These are phyloP conservation scores for Leishmania mexicana DNA, from an alignment of 208 protist species.

Conservation along the genomic window DNA sequence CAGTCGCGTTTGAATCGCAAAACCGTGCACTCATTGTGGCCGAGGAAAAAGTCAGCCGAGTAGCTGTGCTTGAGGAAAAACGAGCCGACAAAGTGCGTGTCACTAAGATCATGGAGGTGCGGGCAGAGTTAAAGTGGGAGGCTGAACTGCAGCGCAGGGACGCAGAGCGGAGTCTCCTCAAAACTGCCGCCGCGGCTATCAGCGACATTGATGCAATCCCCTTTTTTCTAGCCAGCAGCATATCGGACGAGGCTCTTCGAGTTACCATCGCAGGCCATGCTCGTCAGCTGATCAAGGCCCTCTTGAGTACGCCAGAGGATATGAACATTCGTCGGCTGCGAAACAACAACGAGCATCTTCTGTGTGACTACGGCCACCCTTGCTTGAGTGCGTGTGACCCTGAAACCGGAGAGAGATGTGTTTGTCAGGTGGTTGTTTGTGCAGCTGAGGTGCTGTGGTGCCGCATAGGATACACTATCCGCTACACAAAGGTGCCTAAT, in stretches of 20 bases:
- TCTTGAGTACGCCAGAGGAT: conserved; percentile 77
- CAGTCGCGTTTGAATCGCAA: conserved; percentile 50
- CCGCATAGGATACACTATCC: conserved; percentile 68
- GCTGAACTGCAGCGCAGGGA: conserved; percentile 44
- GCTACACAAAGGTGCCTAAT: conserved; percentile 54
- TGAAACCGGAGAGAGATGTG: conserved; percentile 7
- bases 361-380: conserved; percentile 74
- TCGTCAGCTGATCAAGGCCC: conserved; percentile 43
- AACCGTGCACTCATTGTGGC: conserved; percentile 38
- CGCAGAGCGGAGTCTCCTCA: conserved; percentile 33
- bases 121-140: conserved; percentile 43
- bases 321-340: conserved; percentile 72
- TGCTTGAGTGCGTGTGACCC: conserved; percentile 19
- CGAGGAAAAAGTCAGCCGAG: conserved; percentile 35
- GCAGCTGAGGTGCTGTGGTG: conserved; percentile 65
- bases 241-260: conserved; percentile 31
- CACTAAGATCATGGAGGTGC: conserved; percentile 25
- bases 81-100: conserved; percentile 28
- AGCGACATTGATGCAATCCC: conserved; percentile 1
- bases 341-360: conserved; percentile 71
- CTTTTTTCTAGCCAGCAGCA: conserved; percentile 13
- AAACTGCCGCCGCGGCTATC: neutral
- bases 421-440: conserved; percentile 27
- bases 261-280: conserved; percentile 27
- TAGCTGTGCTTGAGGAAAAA: conserved; percentile 38